phyloP scores from a whole-genome alignment of 2,329 filamentous ascomycete species.

The Colletotrichum paranaense region DNA sequence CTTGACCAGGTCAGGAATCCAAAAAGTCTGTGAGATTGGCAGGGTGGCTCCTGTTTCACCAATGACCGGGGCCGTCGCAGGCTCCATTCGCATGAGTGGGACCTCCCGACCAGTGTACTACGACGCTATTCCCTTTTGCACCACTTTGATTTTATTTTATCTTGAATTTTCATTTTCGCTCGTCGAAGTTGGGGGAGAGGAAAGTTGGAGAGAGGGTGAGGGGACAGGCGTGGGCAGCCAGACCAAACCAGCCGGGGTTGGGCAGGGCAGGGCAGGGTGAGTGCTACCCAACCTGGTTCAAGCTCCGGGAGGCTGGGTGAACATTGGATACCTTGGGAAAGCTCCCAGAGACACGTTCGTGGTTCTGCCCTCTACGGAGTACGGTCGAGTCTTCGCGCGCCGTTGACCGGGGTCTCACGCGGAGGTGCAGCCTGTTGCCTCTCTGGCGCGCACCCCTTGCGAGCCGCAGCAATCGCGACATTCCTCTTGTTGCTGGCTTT shows the following conservation, averaged over 20 bases:
- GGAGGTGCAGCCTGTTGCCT: background rate
- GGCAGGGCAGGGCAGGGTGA: slow-evolving; percentile 20
- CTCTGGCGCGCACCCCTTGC: background rate
- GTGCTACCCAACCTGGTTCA: slow-evolving; percentile 32
- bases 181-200: slow-evolving; percentile 16
- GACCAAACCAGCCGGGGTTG: slow-evolving; percentile 8
- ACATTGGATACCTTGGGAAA: slow-evolving; percentile 18
- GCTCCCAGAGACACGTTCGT: slow-evolving; percentile 17
- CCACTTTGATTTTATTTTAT: background rate
- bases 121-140: slow-evolving; percentile 27
- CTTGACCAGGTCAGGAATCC: slow-evolving; percentile 55
- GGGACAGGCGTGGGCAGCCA: slow-evolving; percentile 15
- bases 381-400: slow-evolving; percentile 7
- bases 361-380: slow-evolving; percentile 8
- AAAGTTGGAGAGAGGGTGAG: slow-evolving; percentile 26
- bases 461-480: slow-evolving; percentile 1
- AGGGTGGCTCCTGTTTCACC: slow-evolving; percentile 66
- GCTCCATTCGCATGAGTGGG: slow-evolving; percentile 37
- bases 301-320: slow-evolving; percentile 31
- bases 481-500: background rate
- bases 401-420: background rate
- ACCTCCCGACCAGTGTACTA: background rate
- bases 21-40: slow-evolving; percentile 54
- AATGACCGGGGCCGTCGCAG: slow-evolving; percentile 52
- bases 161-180: background rate